Evolutionary conservation across 495 filamentous ascomycete genomes (phyloP).

Genomic region (Cercophora samala): DNA sequence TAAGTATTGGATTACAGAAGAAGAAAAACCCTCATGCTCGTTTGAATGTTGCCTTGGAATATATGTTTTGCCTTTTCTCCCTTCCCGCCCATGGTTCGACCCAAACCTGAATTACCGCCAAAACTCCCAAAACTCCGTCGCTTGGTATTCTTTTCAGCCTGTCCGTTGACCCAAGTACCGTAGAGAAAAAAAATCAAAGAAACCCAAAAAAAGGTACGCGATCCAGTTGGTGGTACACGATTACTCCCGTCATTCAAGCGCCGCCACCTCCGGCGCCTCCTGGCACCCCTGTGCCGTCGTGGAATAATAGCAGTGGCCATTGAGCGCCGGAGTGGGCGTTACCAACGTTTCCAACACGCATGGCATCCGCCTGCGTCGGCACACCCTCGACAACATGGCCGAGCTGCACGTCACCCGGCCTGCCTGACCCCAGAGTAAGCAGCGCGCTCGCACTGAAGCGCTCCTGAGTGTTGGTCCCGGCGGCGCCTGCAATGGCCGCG

Average conservation of each 20-base stretch:
- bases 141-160: not conserved
- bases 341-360: conserved; percentile 11
- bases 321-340: conserved; percentile 22
- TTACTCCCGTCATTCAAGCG: not conserved
- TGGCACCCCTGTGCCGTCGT: conserved; percentile 17
- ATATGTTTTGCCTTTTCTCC: not conserved
- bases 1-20: too few species aligned
- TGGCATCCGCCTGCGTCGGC: conserved; percentile 12
- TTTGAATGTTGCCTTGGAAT: not conserved
- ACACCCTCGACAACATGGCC: conserved; percentile 20
- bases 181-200: not conserved
- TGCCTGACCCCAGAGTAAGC: conserved; percentile 37
- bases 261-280: conserved; percentile 10
- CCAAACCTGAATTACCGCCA: not conserved
- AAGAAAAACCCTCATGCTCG: not conserved
- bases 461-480: conserved; percentile 36
- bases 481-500: conserved; percentile 37
- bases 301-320: conserved; percentile 34
- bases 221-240: not conserved
- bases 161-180: not conserved
- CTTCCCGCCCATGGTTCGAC: not conserved
- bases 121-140: not conserved
- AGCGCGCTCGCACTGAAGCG: conserved; percentile 44
- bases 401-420: conserved; percentile 23
- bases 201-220: not conserved